Evolutionary conservation across 495 filamentous ascomycete genomes (phyloP).

Genomic region (Tuber umbilicatum): DNA sequence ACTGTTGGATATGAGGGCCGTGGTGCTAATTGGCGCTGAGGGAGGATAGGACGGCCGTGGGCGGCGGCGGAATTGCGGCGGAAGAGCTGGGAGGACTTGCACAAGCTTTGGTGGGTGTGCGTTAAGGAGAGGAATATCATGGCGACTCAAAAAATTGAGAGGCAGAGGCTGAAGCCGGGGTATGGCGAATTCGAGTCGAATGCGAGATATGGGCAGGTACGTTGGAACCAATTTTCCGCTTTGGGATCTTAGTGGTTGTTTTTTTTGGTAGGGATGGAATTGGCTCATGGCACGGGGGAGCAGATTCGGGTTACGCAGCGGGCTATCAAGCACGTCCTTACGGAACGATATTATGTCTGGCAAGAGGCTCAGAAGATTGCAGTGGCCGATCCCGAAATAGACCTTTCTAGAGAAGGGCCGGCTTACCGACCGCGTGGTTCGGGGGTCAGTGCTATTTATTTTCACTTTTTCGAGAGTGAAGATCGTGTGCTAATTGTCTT

Average conservation of each 20-base stretch:
- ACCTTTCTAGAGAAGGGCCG: slow-evolving; percentile 49
- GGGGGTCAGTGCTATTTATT: not conserved
- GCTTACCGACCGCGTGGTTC: slow-evolving; percentile 48
- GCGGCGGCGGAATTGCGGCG: slow-evolving; percentile 74
- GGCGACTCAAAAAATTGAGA: slow-evolving; percentile 65
- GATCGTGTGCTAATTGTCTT: not conserved
- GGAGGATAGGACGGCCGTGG: slow-evolving; percentile 65
- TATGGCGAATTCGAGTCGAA: slow-evolving; percentile 62
- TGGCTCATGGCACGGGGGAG: slow-evolving; percentile 9
- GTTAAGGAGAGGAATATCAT: slow-evolving; percentile 86
- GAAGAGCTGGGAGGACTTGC: slow-evolving; percentile 91
- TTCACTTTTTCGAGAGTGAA: not conserved
- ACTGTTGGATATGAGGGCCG: not conserved
- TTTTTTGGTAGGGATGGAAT: not conserved
- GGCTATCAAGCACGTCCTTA: slow-evolving; percentile 73
- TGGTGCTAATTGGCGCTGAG: not conserved
- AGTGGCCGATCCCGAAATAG: slow-evolving; percentile 57
- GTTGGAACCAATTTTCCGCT: slow-evolving; percentile 31
- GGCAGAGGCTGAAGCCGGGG: slow-evolving; percentile 55
- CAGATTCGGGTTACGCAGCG: slow-evolving; percentile 64
- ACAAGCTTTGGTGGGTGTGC: slow-evolving; percentile 91
- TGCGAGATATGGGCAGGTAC: slow-evolving; percentile 57
- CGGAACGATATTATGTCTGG: slow-evolving; percentile 85
- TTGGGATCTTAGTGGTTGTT: not conserved
- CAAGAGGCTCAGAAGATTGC: slow-evolving; percentile 71